These are phyloP conservation scores for Ascochyta lentis DNA, from an alignment of 2,329 filamentous ascomycete species.

Conservation along the genomic window DNA sequence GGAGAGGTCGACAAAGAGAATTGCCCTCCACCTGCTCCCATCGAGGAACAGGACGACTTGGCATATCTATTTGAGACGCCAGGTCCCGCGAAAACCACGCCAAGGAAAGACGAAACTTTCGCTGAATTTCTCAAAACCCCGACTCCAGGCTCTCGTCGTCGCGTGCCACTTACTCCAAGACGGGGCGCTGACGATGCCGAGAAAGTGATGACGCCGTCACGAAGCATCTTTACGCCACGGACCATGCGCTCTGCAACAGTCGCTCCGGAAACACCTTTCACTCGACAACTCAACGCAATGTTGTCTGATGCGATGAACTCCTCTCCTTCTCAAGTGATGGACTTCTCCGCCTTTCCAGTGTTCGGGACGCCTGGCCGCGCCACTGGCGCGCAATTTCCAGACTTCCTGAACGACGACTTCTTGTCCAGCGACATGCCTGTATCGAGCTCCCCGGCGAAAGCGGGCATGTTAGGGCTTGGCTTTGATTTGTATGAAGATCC, in stretches of 20 bases:
- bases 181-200: slow-evolving; percentile 26
- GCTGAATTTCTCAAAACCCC: slow-evolving; percentile 56
- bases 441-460: slow-evolving; percentile 44
- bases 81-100: slow-evolving; percentile 59
- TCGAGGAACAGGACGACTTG: slow-evolving; percentile 58
- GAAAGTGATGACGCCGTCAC: slow-evolving; percentile 45
- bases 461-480: slow-evolving; percentile 28
- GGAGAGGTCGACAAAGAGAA: slow-evolving; percentile 63
- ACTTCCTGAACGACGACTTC: slow-evolving; percentile 42
- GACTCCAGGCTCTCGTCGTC: slow-evolving; percentile 49
- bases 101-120: slow-evolving; percentile 65
- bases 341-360: slow-evolving; percentile 45
- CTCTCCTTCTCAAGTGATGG: slow-evolving; percentile 40
- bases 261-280: slow-evolving; percentile 62
- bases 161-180: slow-evolving; percentile 45
- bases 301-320: slow-evolving; percentile 51
- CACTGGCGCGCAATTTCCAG: slow-evolving; percentile 31
- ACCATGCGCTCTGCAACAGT: slow-evolving; percentile 39
- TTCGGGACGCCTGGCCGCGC: slow-evolving; percentile 40
- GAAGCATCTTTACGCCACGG: slow-evolving; percentile 45
- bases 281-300: slow-evolving; percentile 68
- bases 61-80: slow-evolving; percentile 71
- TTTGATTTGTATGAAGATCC: slow-evolving; percentile 50
- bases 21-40: slow-evolving; percentile 47
- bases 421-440: slow-evolving; percentile 47